Percentiles rank a stretch among this genome's conserved stretches.
These are phyloP conservation scores for Metschnikowia aberdeeniae DNA, from an alignment of 805 yeast genomes.

Conservation along the genomic window DNA sequence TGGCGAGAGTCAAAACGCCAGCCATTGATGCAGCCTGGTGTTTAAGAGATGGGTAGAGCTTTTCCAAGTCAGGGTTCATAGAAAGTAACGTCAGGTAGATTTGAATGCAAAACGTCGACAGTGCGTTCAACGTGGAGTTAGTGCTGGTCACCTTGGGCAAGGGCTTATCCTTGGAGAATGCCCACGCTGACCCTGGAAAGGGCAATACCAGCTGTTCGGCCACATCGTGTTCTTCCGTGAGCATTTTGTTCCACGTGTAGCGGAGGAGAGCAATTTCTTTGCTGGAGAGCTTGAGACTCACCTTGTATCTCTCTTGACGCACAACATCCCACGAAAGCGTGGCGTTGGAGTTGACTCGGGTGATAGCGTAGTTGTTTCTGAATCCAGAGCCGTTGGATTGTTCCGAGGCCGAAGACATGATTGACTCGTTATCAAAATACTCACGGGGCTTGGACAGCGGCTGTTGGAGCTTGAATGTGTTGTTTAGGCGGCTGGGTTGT, in stretches of 20 bases:
- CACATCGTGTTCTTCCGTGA: constrained; percentile 31
- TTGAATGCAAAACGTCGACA: constrained; percentile 68
- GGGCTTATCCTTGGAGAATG: constrained; percentile 9
- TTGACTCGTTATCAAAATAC: constrained; percentile 1
- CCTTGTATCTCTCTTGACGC: constrained; percentile 17
- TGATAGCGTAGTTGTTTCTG: constrained; percentile 22
- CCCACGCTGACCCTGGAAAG: constrained; percentile 15
- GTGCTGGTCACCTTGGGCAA: constrained; percentile 12
- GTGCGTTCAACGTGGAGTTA: constrained; percentile 21
- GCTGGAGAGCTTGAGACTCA: constrained; percentile 16
- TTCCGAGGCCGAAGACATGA: not conserved
- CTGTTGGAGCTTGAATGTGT: not conserved
- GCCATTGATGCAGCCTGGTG: constrained; percentile 82
- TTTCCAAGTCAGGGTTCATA: constrained; percentile 58
- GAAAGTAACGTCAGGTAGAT: constrained; percentile 65
- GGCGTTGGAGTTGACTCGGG: constrained; percentile 21
- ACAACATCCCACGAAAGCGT: constrained; percentile 22
- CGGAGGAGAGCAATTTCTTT: constrained; percentile 43
- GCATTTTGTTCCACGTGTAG: constrained; percentile 39
- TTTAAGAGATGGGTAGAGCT: constrained; percentile 65
- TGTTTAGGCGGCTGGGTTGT: constrained; percentile 1
- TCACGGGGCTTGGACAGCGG: not conserved
- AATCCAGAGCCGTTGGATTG: constrained; percentile 4
- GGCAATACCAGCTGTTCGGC: constrained; percentile 13
- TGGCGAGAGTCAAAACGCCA: constrained; percentile 67